Evolutionary conservation across 1,139 yeast genomes (phyloP).

Genomic region (Geotrichum reessii): DNA sequence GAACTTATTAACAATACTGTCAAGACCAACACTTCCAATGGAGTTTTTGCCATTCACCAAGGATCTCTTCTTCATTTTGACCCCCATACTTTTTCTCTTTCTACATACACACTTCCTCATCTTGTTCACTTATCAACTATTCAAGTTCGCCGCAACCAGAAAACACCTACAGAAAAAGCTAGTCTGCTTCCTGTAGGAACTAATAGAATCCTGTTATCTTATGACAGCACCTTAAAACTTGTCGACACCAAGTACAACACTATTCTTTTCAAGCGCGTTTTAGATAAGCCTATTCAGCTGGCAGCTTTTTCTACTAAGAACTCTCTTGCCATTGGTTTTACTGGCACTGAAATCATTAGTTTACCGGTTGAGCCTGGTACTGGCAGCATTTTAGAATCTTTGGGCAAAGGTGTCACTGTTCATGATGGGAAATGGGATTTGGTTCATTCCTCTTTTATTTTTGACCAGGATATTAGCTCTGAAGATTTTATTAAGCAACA

Average conservation of each 20-base stretch:
- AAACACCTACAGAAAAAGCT: constrained; percentile 8
- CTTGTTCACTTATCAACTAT: constrained; percentile 11
- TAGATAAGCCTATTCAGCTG: constrained; percentile 24
- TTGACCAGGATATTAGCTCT: constrained; percentile 8
- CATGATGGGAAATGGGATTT: constrained; percentile 15
- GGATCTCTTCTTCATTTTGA: constrained; percentile 15
- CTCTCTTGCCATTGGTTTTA: constrained; percentile 23
- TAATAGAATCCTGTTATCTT: constrained; percentile 17
- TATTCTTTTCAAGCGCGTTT: constrained; percentile 34
- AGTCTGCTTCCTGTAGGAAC: constrained; percentile 13
- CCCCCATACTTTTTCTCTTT: constrained; percentile 13
- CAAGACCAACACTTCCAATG: constrained; percentile 13
- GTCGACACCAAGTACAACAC: constrained; percentile 43
- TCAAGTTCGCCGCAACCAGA: constrained; percentile 14
- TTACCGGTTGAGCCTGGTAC: constrained; percentile 58
- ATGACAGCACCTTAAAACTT: constrained; percentile 26
- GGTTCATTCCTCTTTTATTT: constrained; percentile 9
- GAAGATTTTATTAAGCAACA: constrained; percentile 8
- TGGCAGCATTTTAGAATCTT: constrained; percentile 64
- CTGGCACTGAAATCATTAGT: constrained; percentile 32
- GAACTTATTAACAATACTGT: constrained; percentile 22
- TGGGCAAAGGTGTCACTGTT: constrained; percentile 54
- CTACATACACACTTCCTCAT: constrained; percentile 14
- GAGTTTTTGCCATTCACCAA: constrained; percentile 16
- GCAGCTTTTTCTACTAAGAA: constrained; percentile 22